These are phyloP conservation scores for Dictyophora rubrovolvata DNA, from an alignment of 768 basidiomycete genomes.

Conservation along the genomic window DNA sequence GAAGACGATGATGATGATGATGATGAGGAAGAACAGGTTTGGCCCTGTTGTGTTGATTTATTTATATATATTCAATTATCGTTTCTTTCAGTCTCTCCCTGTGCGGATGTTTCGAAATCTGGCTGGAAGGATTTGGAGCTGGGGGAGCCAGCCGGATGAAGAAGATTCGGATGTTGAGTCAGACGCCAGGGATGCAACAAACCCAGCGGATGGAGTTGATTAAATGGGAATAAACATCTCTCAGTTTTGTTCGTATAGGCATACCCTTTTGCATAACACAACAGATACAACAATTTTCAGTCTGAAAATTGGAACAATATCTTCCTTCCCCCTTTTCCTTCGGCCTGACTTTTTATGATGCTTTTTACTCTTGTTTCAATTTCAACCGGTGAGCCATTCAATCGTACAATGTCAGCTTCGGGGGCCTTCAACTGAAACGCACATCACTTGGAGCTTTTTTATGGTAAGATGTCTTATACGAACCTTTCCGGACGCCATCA, in stretches of 20 bases:
- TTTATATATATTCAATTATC: background rate
- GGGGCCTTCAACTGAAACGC: constrained; percentile 53
- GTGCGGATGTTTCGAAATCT: constrained; percentile 48
- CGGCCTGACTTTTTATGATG: constrained; percentile 23
- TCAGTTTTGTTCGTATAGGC: background rate
- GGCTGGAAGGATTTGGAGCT: constrained; percentile 49
- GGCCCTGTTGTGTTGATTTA: constrained; percentile 33
- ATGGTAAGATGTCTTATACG: constrained; percentile 5
- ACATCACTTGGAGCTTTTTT: background rate
- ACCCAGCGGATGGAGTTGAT: background rate
- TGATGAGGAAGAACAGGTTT: constrained; percentile 22
- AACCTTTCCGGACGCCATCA: constrained; percentile 49
- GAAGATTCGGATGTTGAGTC: background rate
- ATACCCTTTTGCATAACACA: background rate
- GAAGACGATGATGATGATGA: constrained; percentile 29
- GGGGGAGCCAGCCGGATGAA: constrained; percentile 12
- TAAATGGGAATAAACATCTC: background rate
- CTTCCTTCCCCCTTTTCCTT: constrained; percentile 40
- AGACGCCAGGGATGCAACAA: background rate
- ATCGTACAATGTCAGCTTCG: constrained; percentile 54
- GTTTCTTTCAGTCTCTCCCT: constrained; percentile 42
- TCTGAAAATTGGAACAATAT: constrained; percentile 33
- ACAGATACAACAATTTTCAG: background rate
- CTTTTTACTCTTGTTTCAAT: constrained; percentile 25
- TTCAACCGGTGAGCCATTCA: constrained; percentile 34